Percentiles rank a stretch among this genome's conserved stretches.
phyloP scores from a whole-genome alignment of 352 stramenopile species.

The Phytophthora foliorum region DNA sequence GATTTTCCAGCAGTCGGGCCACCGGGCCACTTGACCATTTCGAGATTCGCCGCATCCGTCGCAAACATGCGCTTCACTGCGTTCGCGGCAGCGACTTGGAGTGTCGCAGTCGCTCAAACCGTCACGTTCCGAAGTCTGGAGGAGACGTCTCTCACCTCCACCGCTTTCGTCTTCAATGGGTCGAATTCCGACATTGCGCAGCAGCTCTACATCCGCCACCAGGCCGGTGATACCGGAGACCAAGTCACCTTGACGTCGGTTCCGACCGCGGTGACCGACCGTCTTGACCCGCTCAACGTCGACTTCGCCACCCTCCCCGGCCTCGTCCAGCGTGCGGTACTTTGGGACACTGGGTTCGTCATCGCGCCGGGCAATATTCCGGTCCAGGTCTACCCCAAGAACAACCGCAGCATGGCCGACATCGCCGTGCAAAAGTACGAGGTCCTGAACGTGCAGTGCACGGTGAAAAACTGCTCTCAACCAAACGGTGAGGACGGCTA shows the following conservation, averaged over 20 bases:
- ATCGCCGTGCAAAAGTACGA: constrained; percentile 28
- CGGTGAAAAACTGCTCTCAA: constrained; percentile 32
- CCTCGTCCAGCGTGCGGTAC: constrained; percentile 40
- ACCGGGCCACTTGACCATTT: constrained; percentile 23
- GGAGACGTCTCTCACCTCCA: constrained; percentile 8
- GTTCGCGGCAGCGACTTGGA: not conserved
- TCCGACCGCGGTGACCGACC: constrained; percentile 17
- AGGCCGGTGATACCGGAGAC: constrained; percentile 18
- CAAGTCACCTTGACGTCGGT: constrained; percentile 21
- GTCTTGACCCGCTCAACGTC: constrained; percentile 23
- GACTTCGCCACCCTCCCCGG: constrained; percentile 31
- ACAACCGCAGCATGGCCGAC: constrained; percentile 32
- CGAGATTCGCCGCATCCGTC: not conserved
- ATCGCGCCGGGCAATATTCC: constrained; percentile 10
- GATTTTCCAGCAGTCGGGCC: not conserved
- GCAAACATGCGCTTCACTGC: constrained; percentile 12
- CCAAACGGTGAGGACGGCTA: constrained; percentile 21
- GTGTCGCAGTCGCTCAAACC: constrained; percentile 5
- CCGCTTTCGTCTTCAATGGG: constrained; percentile 40
- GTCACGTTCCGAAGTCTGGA: constrained; percentile 28
- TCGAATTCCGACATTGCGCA: constrained; percentile 47
- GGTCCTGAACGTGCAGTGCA: constrained; percentile 24
- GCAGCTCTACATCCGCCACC: constrained; percentile 41
- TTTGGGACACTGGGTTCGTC: constrained; percentile 48
- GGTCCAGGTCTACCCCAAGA: constrained; percentile 29